Base-by-base conservation (phyloP, 768 basidiomycete genomes). In the Sutorius australiensis region DNA sequence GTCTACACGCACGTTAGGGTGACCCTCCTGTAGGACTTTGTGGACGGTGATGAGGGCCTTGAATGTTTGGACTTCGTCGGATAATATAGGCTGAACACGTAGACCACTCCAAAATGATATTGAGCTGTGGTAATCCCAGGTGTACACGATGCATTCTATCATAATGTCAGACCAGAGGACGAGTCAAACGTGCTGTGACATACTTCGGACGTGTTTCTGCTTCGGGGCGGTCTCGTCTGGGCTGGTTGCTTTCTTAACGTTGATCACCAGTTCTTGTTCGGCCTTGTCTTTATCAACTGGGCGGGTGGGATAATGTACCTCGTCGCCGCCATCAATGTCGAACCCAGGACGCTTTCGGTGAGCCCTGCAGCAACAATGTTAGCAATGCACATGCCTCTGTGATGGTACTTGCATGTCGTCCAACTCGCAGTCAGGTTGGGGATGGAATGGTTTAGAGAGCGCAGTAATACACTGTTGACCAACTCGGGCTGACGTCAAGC, bases 241-340 rank as follows among this genome's bases (percentile, higher is more conserved):
- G 65, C 82, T 93, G 6, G 95, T 98, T 4, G 97, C 97, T 70
- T 99, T 99, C 81, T 99, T 99, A 71, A 99, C 95, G 67, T 95
- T 94, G 32, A 95, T 79, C 16, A 86, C 85, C 16, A 99, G 82
- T 70, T 98, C 97, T 50, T 86, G 81, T 69, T 99, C 97, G 42
- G 93, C 94, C 77, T 94, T 97, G 66, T 98, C 97, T 77, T 92
- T 98, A 76, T 98, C 95, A 24, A 99, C 97, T 27, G 95, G 95
- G 53, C 95, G 83, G 30, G 95, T 98, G 28, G 95, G 95, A 71
- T 92, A 93, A 70, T 97, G 93, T 54, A 91, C 80, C 30, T 81
- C 79, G 61, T 91, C 91, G 49, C 87, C 86, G 14, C 58, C 62
- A 59, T 90, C 89, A 52, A 86, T 75, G 61, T 89, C 88, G 66